Evolutionary conservation across 306 rosid species (phyloP).

Genomic region (Cercis canadensis): DNA sequence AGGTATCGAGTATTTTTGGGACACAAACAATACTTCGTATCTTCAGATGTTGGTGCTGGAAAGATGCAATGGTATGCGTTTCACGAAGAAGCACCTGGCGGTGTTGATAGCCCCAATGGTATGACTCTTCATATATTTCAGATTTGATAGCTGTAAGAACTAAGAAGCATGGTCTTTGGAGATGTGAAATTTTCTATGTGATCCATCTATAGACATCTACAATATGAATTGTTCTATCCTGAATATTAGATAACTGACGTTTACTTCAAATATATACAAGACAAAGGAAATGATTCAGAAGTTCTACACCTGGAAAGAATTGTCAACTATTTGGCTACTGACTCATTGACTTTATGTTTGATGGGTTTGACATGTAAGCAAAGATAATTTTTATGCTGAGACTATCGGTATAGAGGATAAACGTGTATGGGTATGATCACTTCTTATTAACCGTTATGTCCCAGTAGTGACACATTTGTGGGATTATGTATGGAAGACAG

Average conservation of each 20-base stretch:
- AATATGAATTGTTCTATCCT: constrained; percentile 4
- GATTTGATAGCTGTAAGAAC: constrained; percentile 27
- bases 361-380: background rate
- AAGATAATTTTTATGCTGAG: background rate
- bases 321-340: background rate
- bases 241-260: constrained; percentile 10
- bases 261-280: background rate
- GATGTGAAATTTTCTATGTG: background rate
- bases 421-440: too few relatives aligned
- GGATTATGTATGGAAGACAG: too few relatives aligned
- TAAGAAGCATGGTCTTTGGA: background rate
- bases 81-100: constrained; percentile 82
- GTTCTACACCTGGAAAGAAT: background rate
- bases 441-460: background rate
- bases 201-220: constrained; percentile 5
- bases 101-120: constrained; percentile 72
- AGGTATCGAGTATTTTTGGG: constrained; percentile 99
- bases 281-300: constrained; percentile 14
- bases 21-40: constrained; percentile 97
- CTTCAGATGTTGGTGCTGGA: constrained; percentile 96
- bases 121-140: constrained; percentile 35
- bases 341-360: background rate
- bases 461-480: background rate
- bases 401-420: too few relatives aligned
- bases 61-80: constrained; percentile 99